phyloP scores from a whole-genome alignment of 164 flowering plant genomes.

The Echeveria elegans region DNA sequence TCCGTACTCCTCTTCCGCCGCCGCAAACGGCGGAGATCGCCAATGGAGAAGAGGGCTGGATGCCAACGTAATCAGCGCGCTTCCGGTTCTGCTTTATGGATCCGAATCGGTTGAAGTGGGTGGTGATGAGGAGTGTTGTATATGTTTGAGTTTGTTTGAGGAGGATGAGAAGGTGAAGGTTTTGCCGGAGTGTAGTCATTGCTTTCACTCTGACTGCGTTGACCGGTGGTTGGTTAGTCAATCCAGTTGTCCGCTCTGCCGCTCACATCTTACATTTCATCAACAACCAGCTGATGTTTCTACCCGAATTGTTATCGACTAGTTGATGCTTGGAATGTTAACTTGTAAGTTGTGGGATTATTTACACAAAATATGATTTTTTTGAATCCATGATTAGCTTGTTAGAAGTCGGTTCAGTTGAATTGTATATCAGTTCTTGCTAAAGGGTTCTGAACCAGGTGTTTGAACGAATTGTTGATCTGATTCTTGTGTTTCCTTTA shows the following conservation, averaged over 20 bases:
- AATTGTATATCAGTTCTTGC: no score
- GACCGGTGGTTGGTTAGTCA: constrained; percentile 3
- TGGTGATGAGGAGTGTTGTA: constrained; percentile 1
- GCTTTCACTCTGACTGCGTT: constrained; percentile 5
- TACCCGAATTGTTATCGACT: background rate
- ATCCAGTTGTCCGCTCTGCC: constrained; percentile 7
- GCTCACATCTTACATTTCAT: background rate
- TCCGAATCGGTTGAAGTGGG: no score
- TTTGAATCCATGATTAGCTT: background rate
- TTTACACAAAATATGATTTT: background rate
- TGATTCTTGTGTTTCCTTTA: no score
- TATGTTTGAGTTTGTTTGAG: constrained; percentile 4
- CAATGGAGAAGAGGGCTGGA: background rate
- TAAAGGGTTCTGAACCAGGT: no score
- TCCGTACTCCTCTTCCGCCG: background rate
- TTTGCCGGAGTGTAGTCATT: constrained; percentile 6
- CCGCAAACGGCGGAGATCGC: background rate
- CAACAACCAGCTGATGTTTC: background rate
- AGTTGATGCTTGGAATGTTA: background rate
- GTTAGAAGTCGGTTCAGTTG: no score
- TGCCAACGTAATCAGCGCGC: background rate
- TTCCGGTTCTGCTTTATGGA: background rate
- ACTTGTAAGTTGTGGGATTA: background rate
- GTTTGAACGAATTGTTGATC: no score
- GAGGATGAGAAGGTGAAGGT: constrained; percentile 3